Percentiles rank a stretch among this genome's conserved stretches.
phyloP scores from a whole-genome alignment of 768 basidiomycete genomes.

The Sarcodon sp. region DNA sequence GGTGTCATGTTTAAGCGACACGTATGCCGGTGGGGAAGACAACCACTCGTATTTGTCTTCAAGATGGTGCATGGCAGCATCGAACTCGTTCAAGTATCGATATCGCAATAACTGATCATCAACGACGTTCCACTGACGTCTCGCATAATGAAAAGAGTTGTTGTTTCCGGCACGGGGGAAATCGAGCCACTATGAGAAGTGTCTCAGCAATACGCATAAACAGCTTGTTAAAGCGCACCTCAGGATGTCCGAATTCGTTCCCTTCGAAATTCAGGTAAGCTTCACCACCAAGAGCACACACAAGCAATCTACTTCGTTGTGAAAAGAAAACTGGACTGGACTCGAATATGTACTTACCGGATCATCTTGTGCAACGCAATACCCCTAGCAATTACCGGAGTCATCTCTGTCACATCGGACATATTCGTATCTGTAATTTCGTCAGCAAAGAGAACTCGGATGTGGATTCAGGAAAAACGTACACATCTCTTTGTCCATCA shows the following conservation, averaged over 20 bases:
- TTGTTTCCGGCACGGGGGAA: conserved; percentile 94
- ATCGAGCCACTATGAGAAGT: conserved; percentile 77
- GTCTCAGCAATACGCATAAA: not conserved
- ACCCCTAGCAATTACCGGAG: conserved; percentile 79
- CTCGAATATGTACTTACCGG: conserved; percentile 34
- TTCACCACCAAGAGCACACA: conserved; percentile 90
- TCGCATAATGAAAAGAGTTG: conserved; percentile 94
- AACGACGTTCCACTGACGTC: conserved; percentile 92
- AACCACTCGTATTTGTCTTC: conserved; percentile 84
- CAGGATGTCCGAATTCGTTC: conserved; percentile 97
- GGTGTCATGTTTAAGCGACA: conserved; percentile 85
- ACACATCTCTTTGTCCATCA: conserved; percentile 99
- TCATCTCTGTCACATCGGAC: conserved; percentile 77
- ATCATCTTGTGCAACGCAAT: conserved; percentile 96
- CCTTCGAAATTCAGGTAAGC: conserved; percentile 97
- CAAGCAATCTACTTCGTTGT: conserved; percentile 49
- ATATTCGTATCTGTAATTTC: conserved; percentile 74
- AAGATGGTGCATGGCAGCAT: conserved; percentile 78
- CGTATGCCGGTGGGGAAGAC: conserved; percentile 70
- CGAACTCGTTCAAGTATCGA: conserved; percentile 88
- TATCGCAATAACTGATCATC: conserved; percentile 85
- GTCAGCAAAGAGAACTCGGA: not conserved
- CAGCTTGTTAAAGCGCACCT: conserved; percentile 31
- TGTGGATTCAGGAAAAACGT: conserved; percentile 15
- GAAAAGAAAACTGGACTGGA: not conserved